phyloP scores from a whole-genome alignment of 306 rosid genomes.

The Trifolium fragiferum region DNA sequence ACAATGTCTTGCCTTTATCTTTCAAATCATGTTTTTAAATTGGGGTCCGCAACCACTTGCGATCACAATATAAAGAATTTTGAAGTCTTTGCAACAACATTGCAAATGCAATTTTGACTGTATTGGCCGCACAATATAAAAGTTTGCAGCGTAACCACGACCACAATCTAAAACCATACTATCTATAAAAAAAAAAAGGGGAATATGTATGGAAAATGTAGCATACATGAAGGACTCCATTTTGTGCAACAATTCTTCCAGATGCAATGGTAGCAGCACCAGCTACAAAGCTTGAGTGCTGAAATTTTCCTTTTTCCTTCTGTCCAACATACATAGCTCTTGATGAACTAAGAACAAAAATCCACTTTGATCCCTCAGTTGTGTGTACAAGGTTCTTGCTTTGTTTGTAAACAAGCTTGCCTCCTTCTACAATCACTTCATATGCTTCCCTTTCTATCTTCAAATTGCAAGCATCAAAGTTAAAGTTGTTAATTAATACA shows the following conservation, averaged over 20 bases:
- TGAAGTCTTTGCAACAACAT: too few relatives aligned
- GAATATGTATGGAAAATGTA: conserved; percentile 6
- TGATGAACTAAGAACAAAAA: conserved; percentile 77
- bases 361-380: conserved; percentile 71
- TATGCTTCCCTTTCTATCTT: conserved; percentile 78
- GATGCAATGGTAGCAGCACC: conserved; percentile 87
- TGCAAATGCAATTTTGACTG: not conserved
- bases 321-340: conserved; percentile 65
- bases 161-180: not conserved
- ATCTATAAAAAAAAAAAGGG: not conserved
- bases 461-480: conserved; percentile 38
- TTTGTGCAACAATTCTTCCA: conserved; percentile 69
- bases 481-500: not conserved
- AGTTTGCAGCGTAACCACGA: not conserved
- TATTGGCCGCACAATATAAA: not conserved
- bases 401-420: conserved; percentile 68
- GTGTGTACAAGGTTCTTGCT: conserved; percentile 58
- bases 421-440: conserved; percentile 66
- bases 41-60: too few relatives aligned
- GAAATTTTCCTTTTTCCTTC: conserved; percentile 79
- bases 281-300: conserved; percentile 86
- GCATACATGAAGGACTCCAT: conserved; percentile 73
- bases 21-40: too few relatives aligned
- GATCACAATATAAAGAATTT: too few relatives aligned
- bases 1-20: not conserved